Percentiles rank a stretch among this genome's conserved stretches.
Evolutionary conservation across 495 filamentous ascomycete genomes (phyloP).

Genomic region (Trichocladium uniseriatum): DNA sequence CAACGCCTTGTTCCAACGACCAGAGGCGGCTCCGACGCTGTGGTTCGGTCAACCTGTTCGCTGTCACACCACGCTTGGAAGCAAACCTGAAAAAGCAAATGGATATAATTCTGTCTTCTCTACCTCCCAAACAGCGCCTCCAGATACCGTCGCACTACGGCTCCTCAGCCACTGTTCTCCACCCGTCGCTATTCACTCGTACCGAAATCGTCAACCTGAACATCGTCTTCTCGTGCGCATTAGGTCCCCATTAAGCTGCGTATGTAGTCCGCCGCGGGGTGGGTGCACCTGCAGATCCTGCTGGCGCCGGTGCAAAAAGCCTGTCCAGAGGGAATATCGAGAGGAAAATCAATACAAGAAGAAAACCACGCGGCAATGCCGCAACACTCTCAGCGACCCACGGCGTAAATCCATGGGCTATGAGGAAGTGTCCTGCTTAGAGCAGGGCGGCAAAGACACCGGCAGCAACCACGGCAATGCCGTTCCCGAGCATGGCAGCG

Average conservation of each 20-base stretch:
- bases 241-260: constrained; percentile 8
- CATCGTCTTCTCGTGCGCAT: constrained; percentile 21
- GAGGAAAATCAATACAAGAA: constrained; percentile 27
- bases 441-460: constrained; percentile 30
- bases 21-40: not conserved
- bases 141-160: not conserved
- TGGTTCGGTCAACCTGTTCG: not conserved
- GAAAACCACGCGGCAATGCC: too few relatives aligned
- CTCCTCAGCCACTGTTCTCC: not conserved
- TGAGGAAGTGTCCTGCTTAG: constrained; percentile 2
- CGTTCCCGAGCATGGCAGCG: constrained; percentile 21
- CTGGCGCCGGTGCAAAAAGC: constrained; percentile 14
- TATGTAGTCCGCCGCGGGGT: constrained; percentile 9
- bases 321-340: constrained; percentile 20
- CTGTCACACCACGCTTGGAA: not conserved
- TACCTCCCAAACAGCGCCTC: constrained; percentile 1
- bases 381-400: too few relatives aligned
- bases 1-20: not conserved
- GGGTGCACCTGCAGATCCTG: constrained; percentile 17
- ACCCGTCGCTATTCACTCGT: not conserved
- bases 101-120: constrained; percentile 9
- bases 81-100: constrained; percentile 13
- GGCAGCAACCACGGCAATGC: constrained; percentile 23
- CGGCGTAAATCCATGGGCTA: too few relatives aligned
- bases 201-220: constrained; percentile 17